Evolutionary conservation across 139 green algal species (phyloP), one percentile per base, ranked within the genome.

Genomic region (Gonium pectorale): DNA sequence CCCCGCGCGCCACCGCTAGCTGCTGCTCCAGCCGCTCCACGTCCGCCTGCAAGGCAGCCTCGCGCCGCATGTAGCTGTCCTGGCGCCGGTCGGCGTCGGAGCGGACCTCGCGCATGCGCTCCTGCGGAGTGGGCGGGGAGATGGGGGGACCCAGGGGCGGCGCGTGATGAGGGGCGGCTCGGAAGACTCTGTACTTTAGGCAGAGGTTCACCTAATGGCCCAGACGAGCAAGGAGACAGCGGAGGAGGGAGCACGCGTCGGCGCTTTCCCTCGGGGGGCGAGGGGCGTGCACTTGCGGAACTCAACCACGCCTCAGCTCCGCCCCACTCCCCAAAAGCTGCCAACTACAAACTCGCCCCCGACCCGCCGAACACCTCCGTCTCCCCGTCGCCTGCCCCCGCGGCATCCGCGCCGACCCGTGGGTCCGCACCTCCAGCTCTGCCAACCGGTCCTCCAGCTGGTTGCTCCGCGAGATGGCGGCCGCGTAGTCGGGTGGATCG

Each of bases 31-130:
- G 41, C 44, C 44, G 21, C 24, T 56, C 52, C 11, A 88, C 46
- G 40, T 85, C 24, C 7, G 62, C 74, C 38, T 75, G 52, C 41
- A 85, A 43, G 44, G 70, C 44, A 13, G 41, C 84, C 66, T 88
- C 84, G 0, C 84, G 84, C 52, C 84, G 67, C 84, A 88, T 88
- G 84, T 88, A 88, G 54, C 52, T 77, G n/a, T 84, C 72, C 66
- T 88, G 84, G 15, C 84, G 74, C 51, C 66, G 63, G 33, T 88
- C 51, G 37, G 73, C 51, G 38, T 88, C 75, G 33, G 73, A 33
- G 63, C 31, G 13, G 35, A 84, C 29, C 24, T 81, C 52, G 3
- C 43, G 33, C 29, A 75, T 60, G 22, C 46, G 82, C 1, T 33
- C 33, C 71, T 87, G 66, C 24, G 71, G 46, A 1, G 17, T 4